Evolutionary conservation across 345 rosid species (phyloP), one percentile per base, ranked within the genome.

Genomic region (Raphanus raphanistrum): DNA sequence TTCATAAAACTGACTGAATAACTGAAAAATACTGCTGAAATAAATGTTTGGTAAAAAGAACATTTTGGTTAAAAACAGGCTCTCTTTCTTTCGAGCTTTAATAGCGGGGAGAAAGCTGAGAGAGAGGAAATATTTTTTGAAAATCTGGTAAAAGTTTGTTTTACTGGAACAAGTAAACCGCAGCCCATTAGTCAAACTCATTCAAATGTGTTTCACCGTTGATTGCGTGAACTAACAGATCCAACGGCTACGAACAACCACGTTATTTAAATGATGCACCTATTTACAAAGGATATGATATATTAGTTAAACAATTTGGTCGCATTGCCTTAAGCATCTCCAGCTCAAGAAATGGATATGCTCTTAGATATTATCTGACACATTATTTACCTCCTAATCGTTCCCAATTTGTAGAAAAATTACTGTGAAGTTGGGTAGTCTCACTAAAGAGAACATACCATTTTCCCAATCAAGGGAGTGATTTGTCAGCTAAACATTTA

Each of bases 141-240:
- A 64, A 64, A 41, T 5, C 2, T 38, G 76, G 62, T 66, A 3
- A 45, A 16, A 52, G 48, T 68, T 68, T 60, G n/a, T 26, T 26
- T 67, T 48, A 67, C 58, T 79, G 60, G 78, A 74, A 48, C 78
- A 79, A 79, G 78, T 61, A 79, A 79, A 61, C 36, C 3, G 2
- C 10, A 26, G 68, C 72, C 81, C 68, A 66, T 43, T 55, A 71
- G 6, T 21, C 15, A 31, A 43, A 66, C 72, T 75, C 11, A 38
- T 8, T 16, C 16, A 12, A 52, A 27, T 16, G 1, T 3, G 41
- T 32, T 29, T 33, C 26, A 63, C 79, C 78, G 43, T 74, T 41
- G 74, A 73, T 79, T 55, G 66, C 75, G 32, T 69, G 82, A 79
- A 29, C 67, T 29, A 79, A 69, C 75, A 54, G 31, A 79, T 79